A percentile compares a stretch with the other conserved stretches of the same genome.
These are phyloP conservation scores for Venturia carpophila DNA, from an alignment of 2,329 filamentous ascomycete genomes.

Conservation along the genomic window DNA sequence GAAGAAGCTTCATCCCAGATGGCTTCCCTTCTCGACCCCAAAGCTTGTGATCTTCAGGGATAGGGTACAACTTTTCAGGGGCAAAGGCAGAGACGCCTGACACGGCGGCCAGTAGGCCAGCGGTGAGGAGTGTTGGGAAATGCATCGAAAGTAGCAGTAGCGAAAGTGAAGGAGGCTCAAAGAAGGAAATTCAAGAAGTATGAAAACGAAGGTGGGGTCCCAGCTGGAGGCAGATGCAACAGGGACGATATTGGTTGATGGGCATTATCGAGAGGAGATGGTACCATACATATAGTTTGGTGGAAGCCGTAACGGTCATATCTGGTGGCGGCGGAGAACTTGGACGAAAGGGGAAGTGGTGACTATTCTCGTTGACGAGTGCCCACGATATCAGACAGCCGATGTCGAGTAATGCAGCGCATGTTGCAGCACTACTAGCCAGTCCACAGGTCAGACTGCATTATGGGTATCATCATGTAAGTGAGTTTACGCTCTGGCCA, in stretches of 20 bases:
- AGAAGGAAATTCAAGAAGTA: neutral
- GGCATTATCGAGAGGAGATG: neutral
- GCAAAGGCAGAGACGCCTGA: slow-evolving; percentile 4
- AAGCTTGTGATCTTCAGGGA: slow-evolving; percentile 18
- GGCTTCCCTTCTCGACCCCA: slow-evolving; percentile 17
- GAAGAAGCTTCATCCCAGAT: slow-evolving; percentile 1
- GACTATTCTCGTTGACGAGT: neutral
- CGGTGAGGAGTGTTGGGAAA: slow-evolving; percentile 1
- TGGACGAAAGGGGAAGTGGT: neutral
- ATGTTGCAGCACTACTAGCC: neutral
- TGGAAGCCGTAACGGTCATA: slow-evolving; percentile 1
- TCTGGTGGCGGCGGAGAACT: neutral
- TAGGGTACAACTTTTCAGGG: neutral
- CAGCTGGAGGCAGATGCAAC: neutral
- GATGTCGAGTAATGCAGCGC: neutral
- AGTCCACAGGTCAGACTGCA: neutral
- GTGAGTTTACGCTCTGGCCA: neutral
- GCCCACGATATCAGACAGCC: neutral
- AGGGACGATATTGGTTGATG: neutral
- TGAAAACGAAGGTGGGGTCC: neutral
- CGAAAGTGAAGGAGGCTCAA: neutral
- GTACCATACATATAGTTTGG: slow-evolving; percentile 1
- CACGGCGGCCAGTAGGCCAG: neutral
- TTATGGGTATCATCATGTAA: too few species aligned
- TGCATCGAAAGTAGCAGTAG: neutral